phyloP scores from a whole-genome alignment of 495 filamentous ascomycete species.

The Neurospora cerealis region DNA sequence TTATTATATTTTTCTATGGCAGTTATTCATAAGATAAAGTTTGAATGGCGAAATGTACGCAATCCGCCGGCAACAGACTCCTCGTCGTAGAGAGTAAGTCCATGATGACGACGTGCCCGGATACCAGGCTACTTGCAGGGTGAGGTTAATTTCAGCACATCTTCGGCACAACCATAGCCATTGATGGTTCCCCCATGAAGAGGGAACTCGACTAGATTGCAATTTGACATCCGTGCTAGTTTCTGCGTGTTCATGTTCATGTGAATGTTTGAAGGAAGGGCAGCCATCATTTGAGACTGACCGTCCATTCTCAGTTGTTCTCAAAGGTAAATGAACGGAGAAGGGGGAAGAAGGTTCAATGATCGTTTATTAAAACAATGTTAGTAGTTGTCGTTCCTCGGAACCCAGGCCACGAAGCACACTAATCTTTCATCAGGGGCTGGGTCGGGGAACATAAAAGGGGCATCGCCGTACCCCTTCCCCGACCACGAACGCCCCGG shows the following conservation, averaged over 20 bases:
- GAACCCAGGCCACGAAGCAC: not conserved
- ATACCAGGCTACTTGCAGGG: slow-evolving; percentile 28
- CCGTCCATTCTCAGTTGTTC: not conserved
- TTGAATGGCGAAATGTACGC: slow-evolving; percentile 15
- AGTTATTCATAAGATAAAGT: not conserved
- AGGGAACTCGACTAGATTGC: slow-evolving; percentile 55
- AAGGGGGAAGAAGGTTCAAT: not conserved
- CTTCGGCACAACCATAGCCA: slow-evolving; percentile 92
- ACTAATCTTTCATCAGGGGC: not conserved
- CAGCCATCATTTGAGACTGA: not conserved
- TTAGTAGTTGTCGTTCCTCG: slow-evolving; percentile 2
- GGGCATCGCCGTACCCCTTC: not conserved
- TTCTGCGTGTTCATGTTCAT: not conserved
- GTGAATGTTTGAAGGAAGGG: not conserved
- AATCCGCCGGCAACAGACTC: slow-evolving; percentile 19
- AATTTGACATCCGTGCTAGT: slow-evolving; percentile 99
- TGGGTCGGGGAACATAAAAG: not conserved
- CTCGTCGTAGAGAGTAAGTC: slow-evolving; percentile 1
- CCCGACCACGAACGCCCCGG: not conserved
- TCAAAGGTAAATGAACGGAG: not conserved
- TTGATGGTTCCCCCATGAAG: slow-evolving; percentile 30
- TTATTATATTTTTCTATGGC: not conserved
- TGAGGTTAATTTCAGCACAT: slow-evolving; percentile 47
- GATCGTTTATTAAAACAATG: slow-evolving; percentile 3
- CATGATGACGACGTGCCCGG: slow-evolving; percentile 22